Conservation (phyloP, 208 protist genomes). For the Crithidia sp. region DNA sequence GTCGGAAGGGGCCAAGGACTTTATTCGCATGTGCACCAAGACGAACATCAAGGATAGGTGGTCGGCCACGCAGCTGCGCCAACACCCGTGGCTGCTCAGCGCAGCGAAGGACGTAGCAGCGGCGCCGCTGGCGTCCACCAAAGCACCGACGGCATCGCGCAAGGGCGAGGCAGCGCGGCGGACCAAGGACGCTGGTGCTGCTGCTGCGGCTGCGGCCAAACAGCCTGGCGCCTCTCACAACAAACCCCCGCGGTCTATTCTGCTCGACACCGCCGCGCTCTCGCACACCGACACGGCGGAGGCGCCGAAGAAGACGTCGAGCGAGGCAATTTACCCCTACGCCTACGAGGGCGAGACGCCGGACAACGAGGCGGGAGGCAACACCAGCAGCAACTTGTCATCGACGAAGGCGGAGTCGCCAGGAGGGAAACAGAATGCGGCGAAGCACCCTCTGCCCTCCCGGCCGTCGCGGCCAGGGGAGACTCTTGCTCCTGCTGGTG, state of each 20-base stretch:
- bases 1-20: constrained; percentile 69
- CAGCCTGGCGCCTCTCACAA: neutral
- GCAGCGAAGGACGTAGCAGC: neutral
- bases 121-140: neutral
- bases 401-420: constrained; percentile 26
- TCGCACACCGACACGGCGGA: constrained; percentile 4
- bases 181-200: neutral
- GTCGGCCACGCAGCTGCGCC: constrained; percentile 55
- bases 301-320: neutral
- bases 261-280: constrained; percentile 32
- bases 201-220: neutral
- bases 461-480: neutral
- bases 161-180: neutral
- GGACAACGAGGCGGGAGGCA: constrained; percentile 27
- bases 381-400: constrained; percentile 37
- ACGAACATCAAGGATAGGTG: constrained; percentile 75
- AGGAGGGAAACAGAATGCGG: neutral
- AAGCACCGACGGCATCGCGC: neutral
- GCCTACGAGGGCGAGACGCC: constrained; percentile 14
- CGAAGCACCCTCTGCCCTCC: neutral
- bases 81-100: constrained; percentile 76
- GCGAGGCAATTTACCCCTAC: constrained; percentile 10
- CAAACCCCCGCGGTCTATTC: constrained; percentile 28
- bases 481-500: neutral
- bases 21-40: constrained; percentile 73